These are phyloP conservation scores for Saccharomycodes ludwigii DNA, from an alignment of 805 yeast genomes.

Conservation along the genomic window DNA sequence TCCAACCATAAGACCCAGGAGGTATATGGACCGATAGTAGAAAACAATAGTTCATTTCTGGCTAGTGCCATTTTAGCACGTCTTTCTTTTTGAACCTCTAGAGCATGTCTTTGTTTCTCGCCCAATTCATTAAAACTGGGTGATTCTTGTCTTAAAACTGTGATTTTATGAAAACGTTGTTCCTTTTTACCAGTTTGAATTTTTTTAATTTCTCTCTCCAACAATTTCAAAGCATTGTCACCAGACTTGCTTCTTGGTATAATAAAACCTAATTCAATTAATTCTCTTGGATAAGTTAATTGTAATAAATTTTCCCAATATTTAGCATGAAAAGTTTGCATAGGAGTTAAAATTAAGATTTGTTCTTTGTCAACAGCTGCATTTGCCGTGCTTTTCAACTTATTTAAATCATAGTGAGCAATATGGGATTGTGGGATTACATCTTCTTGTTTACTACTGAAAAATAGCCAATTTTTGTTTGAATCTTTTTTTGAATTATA, in stretches of 20 bases:
- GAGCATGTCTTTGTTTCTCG: slow-evolving; percentile 87
- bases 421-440: slow-evolving; percentile 61
- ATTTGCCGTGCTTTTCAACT: slow-evolving; percentile 54
- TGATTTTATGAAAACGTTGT: slow-evolving; percentile 66
- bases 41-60: slow-evolving; percentile 79
- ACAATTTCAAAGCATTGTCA: slow-evolving; percentile 55
- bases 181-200: slow-evolving; percentile 54
- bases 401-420: slow-evolving; percentile 75
- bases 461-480: slow-evolving; percentile 27
- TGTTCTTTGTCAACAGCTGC: slow-evolving; percentile 71
- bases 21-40: slow-evolving; percentile 79
- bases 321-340: slow-evolving; percentile 71
- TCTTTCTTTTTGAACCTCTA: slow-evolving; percentile 75
- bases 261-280: slow-evolving; percentile 83
- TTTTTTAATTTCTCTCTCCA: slow-evolving; percentile 65
- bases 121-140: slow-evolving; percentile 59
- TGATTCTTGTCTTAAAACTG: slow-evolving; percentile 83
- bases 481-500: slow-evolving; percentile 27
- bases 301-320: slow-evolving; percentile 79
- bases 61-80: slow-evolving; percentile 89
- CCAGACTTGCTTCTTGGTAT: slow-evolving; percentile 78
- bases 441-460: slow-evolving; percentile 40
- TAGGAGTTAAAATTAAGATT: slow-evolving; percentile 79
- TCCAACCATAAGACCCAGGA: slow-evolving; percentile 97
- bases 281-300: slow-evolving; percentile 71